Percentiles rank a stretch among this genome's conserved stretches.
Evolutionary conservation across 2,329 filamentous ascomycete genomes (phyloP).

Genomic region (Aureobasidium sp.): DNA sequence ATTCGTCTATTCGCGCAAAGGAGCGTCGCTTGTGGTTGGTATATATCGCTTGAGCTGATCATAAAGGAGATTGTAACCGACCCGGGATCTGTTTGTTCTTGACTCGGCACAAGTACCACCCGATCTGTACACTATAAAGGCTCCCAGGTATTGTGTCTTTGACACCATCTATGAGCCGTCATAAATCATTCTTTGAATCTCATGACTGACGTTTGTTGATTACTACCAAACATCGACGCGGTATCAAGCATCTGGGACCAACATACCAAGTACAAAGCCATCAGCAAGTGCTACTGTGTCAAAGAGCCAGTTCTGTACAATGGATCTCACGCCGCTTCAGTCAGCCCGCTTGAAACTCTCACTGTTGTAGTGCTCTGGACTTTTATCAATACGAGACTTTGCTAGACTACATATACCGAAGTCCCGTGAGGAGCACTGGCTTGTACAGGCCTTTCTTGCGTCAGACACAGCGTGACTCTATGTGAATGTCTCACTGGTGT

Average conservation of each 20-base stretch:
- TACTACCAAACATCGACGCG: background rate
- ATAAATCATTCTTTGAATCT: background rate
- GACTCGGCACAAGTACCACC: background rate
- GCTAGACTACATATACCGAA: background rate
- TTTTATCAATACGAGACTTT: background rate
- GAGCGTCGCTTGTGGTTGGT: background rate
- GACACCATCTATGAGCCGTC: background rate
- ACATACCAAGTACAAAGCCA: background rate
- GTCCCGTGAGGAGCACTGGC: background rate
- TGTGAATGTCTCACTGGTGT: background rate
- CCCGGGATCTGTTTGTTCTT: background rate
- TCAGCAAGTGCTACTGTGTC: background rate
- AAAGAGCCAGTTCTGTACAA: background rate
- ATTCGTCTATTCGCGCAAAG: background rate
- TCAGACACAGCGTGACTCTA: background rate
- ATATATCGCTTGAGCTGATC: background rate
- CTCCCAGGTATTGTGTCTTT: background rate
- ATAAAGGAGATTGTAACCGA: background rate
- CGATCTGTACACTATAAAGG: background rate
- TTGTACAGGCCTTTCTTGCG: background rate
- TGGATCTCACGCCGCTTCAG: background rate
- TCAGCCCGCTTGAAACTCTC: background rate
- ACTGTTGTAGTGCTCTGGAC: background rate
- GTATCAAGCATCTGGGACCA: background rate
- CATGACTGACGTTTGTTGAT: background rate